Base-by-base conservation (phyloP, 2,329 filamentous ascomycete species). In the Stagonosporopsis chrysanthemi region DNA sequence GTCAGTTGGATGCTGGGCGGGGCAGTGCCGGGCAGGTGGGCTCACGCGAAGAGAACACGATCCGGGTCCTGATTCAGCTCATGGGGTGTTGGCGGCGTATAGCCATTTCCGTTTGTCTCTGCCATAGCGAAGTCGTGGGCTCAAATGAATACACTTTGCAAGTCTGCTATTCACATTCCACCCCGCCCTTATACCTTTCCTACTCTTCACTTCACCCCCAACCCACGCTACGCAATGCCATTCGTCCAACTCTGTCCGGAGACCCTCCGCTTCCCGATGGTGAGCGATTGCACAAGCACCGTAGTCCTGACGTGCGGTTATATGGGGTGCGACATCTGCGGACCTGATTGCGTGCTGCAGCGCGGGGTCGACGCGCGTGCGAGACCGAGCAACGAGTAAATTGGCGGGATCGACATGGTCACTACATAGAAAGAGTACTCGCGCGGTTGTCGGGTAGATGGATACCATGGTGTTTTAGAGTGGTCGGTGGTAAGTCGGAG, bases 21-120 rank as follows among this genome's bases (percentile, higher is more conserved):
- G 6, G 39, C 6, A 14, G 22, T 1, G 23, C 23, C 17, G n/a
- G 42, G 5, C 31, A n/a, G 11, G 5, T 23, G 26, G 31, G 3
- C 70, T 58, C 53, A 74, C 47, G 80, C 80, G 64, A 82, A 82
- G 35, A 80, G 77, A 43, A 82, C 67, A 3, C 80, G 75, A 29
- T 78, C 71, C 1, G 79, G 76, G 46, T 80, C 75, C 48, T 75
- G 65, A 52, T 82, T 82, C 41, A 82, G 58, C 19, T 72, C 63
- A 50, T 79, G 53, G 8, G 46, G 61, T 17, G 53, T 33, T 28
- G 46, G 24, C 67, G 65, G 74, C 68, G 52, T 77, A 72, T 52
- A 57, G 23, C 39, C 38, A n/a, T 55, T 52, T 22, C 44, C 40
- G 19, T 57, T 53, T 17, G 42, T 46, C 29, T 53, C 50, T 23